A percentile compares a stretch with the other conserved stretches of the same genome.
Evolutionary conservation across 2,329 filamentous ascomycete species (phyloP).

Genomic region (Alternaria rosae): DNA sequence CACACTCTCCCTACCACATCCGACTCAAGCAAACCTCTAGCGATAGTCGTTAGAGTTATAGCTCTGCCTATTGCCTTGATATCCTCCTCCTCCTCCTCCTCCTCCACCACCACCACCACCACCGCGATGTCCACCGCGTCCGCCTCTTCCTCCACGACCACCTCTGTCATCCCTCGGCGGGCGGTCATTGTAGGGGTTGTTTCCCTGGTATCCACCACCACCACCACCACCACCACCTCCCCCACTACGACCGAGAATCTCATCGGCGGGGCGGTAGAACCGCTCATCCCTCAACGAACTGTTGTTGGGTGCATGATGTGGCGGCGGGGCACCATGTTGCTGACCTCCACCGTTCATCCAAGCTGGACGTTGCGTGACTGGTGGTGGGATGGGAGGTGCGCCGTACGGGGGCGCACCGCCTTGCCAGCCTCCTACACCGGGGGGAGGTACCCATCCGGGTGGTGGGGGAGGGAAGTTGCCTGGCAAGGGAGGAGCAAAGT

Average conservation of each 20-base stretch:
- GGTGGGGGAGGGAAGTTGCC: constrained; percentile 39
- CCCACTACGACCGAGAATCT: constrained; percentile 35
- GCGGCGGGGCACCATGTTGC: constrained; percentile 29
- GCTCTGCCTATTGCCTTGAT: constrained; percentile 18
- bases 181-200: constrained; percentile 31
- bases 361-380: constrained; percentile 21
- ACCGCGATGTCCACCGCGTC: constrained; percentile 38
- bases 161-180: constrained; percentile 25
- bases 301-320: constrained; percentile 27
- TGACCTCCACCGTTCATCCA: constrained; percentile 32
- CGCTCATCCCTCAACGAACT: constrained; percentile 32
- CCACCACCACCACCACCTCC: constrained; percentile 19
- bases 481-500: constrained; percentile 33
- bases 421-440: constrained; percentile 20
- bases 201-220: constrained; percentile 24
- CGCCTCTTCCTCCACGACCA: constrained; percentile 28
- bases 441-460: constrained; percentile 40
- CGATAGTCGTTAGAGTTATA: constrained; percentile 30
- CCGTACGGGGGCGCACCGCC: constrained; percentile 22
- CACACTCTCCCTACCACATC: background rate
- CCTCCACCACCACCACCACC: constrained; percentile 21
- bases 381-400: constrained; percentile 22
- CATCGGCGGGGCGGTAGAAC: constrained; percentile 35
- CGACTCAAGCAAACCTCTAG: background rate
- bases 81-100: constrained; percentile 29